Evolutionary conservation across 768 basidiomycete genomes (phyloP).

Genomic region (Mycena galopus): DNA sequence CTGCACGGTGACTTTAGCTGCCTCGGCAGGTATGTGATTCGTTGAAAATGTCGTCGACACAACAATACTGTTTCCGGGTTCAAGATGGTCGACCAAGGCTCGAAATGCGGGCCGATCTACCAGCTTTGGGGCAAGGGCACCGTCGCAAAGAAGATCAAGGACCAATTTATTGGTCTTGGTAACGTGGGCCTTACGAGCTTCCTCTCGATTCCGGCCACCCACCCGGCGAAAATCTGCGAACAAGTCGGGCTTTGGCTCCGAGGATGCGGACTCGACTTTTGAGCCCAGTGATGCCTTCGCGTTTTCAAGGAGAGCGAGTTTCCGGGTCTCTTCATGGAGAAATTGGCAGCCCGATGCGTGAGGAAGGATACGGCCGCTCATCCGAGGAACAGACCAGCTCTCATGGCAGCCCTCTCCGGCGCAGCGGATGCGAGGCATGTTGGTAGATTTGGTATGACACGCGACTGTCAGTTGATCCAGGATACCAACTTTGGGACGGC

Average conservation of each 20-base stretch:
- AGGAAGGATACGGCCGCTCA: slow-evolving; percentile 1
- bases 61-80: slow-evolving; percentile 10
- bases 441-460: not conserved
- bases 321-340: not conserved
- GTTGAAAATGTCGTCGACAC: slow-evolving; percentile 24
- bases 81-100: slow-evolving; percentile 2
- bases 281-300: not conserved
- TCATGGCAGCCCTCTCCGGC: slow-evolving; percentile 22
- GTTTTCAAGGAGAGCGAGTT: not conserved
- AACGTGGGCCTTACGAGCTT: not conserved
- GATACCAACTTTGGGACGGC: not conserved
- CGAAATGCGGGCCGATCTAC: slow-evolving; percentile 24
- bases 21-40: slow-evolving; percentile 35
- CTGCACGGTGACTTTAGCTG: slow-evolving; percentile 26
- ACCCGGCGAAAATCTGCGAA: not conserved
- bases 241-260: not conserved
- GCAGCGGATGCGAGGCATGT: not conserved
- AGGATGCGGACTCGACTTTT: not conserved
- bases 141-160: slow-evolving; percentile 28
- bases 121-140: slow-evolving; percentile 20
- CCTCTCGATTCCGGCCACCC: not conserved
- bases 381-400: slow-evolving; percentile 21
- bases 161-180: slow-evolving; percentile 10
- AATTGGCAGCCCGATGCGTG: slow-evolving; percentile 13
- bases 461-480: not conserved